These are phyloP conservation scores for Marsdenia floribunda DNA, from an alignment of 257 asterid species.

Conservation along the genomic window DNA sequence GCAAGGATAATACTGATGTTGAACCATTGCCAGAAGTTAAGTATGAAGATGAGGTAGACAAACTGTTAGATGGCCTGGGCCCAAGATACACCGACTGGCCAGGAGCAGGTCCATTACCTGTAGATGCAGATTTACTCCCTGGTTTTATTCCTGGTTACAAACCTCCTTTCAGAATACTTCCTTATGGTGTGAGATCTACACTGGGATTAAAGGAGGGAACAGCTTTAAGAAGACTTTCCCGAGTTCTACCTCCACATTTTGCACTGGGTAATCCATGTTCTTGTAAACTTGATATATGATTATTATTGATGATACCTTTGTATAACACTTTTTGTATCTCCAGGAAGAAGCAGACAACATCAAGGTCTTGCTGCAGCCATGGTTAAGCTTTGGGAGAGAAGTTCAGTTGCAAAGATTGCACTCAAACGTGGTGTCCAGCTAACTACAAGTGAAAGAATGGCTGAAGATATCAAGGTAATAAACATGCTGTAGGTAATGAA, in stretches of 20 bases:
- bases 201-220: conserved; percentile 71
- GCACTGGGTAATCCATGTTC: conserved; percentile 60
- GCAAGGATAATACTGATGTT: conserved; percentile 20
- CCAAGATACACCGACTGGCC: conserved; percentile 94
- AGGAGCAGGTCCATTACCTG: conserved; percentile 82
- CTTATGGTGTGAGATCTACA: conserved; percentile 81
- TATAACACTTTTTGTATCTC: conserved; percentile 11
- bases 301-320: not conserved
- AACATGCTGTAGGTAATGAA: conserved; percentile 9
- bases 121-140: conserved; percentile 95
- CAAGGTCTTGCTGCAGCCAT: conserved; percentile 94
- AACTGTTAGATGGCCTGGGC: conserved; percentile 68
- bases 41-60: conserved; percentile 78
- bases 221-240: conserved; percentile 79
- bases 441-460: conserved; percentile 98
- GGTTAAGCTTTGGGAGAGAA: conserved; percentile 88
- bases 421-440: conserved; percentile 94
- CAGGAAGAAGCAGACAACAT: conserved; percentile 98
- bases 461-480: conserved; percentile 93
- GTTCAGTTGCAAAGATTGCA: conserved; percentile 83
- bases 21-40: conserved; percentile 44
- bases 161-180: conserved; percentile 86
- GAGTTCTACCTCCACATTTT: conserved; percentile 89
- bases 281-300: conserved; percentile 7
- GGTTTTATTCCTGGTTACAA: conserved; percentile 58